Conservation (phyloP, 192 early-diverging fungal genomes). For the Backusella australiensis region DNA sequence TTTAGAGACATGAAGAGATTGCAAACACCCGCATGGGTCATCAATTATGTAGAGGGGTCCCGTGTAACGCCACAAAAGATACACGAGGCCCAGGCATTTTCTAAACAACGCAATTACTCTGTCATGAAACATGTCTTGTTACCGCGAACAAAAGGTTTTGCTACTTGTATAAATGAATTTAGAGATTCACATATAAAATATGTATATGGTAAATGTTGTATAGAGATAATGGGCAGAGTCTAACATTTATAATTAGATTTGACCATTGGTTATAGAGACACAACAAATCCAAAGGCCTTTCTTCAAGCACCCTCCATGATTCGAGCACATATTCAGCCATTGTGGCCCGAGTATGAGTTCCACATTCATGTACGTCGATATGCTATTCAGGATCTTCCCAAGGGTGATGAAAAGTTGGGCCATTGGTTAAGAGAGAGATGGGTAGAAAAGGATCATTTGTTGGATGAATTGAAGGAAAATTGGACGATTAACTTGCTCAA, state of each 20-base stretch:
- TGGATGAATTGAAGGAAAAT: conserved; percentile 56
- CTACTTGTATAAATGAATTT: conserved; percentile 51
- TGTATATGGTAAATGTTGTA: conserved; percentile 47
- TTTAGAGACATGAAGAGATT: conserved; percentile 47
- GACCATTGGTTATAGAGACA: conserved; percentile 50
- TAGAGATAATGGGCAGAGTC: neutral
- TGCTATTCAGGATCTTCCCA: conserved; percentile 65
- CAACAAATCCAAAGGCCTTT: conserved; percentile 33
- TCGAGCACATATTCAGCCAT: conserved; percentile 40
- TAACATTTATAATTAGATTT: conserved; percentile 35
- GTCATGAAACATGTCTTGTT: conserved; percentile 48
- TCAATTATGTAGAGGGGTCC: conserved; percentile 57
- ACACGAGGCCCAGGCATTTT: conserved; percentile 47
- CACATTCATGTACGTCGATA: conserved; percentile 81
- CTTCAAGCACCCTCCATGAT: conserved; percentile 51
- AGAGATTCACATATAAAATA: conserved; percentile 52
- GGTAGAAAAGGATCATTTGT: conserved; percentile 83
- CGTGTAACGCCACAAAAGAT: conserved; percentile 49
- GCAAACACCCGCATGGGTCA: conserved; percentile 53
- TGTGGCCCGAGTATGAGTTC: conserved; percentile 60
- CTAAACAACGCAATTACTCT: conserved; percentile 41
- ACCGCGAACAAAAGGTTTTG: conserved; percentile 57
- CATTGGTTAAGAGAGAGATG: conserved; percentile 77
- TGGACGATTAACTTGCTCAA: conserved; percentile 35
- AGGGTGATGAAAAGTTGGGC: conserved; percentile 65